Base-by-base conservation (phyloP, 2,329 filamentous ascomycete genomes). In the Fusarium praegraminearum region DNA sequence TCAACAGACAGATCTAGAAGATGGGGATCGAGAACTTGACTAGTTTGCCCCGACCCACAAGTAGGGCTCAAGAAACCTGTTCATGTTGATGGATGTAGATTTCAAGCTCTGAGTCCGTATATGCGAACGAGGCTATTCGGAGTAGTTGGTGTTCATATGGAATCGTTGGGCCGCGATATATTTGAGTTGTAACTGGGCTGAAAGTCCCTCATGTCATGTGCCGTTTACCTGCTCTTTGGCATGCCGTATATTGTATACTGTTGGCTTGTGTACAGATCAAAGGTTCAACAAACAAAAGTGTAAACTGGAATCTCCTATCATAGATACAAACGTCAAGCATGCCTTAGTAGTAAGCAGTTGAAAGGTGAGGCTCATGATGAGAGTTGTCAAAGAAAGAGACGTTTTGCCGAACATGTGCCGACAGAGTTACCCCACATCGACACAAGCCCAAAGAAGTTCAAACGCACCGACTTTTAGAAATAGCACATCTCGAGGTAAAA, bases 391-490 rank as follows among this genome's bases (percentile, higher is more conserved):
- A 16, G 7, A 26, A 33, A 44, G 26, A 11, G 24, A n/a, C 5
- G 30, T 65, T 65, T 65, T 65, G 16, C 62, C 62, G 62, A 61
- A 65, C 38, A 65, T 65, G 53, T 60, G 47, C 62, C 62, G 62
- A 54, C 51, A 54, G 43, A 53, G 57, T 45, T 72, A 73, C 79
- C 78, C 78, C 80, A 80, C 79, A 80, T 76, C 62, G 76, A 73
- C 75, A 52, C 49, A 52, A 52, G 49, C 49, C 49, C 75, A 73
- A 80, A 80, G 77, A 76, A 76, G 64, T 77, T 78, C 72, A 75
- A 59, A 61, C 73, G 75, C 78, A 80, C 78, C 79, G 78, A 81
- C 77, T 81, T 79, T 80, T 79, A 73, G 73, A 76, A 78, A 77
- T 74, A 75, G 73, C 76, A 74, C 72, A 51, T 71, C 65, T 72